A percentile compares a stretch with the other conserved stretches of the same genome.
Evolutionary conservation across 1,284 basidiomycete genomes (phyloP).

Genomic region (Ceratobasidium sp.): DNA sequence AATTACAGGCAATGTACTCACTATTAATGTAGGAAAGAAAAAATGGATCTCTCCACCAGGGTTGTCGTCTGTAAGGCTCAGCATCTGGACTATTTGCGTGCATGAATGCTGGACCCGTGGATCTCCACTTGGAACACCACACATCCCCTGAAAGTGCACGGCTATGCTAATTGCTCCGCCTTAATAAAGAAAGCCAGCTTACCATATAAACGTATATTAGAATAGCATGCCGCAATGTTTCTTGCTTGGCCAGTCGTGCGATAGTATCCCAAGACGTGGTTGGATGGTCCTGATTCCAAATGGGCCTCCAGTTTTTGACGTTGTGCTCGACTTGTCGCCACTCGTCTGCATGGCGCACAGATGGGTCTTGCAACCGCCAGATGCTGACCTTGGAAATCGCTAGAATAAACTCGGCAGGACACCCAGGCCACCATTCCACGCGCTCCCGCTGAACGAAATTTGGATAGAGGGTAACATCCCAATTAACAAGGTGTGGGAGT

Average conservation of each 20-base stretch:
- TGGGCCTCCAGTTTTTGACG: neutral
- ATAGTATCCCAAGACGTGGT: neutral
- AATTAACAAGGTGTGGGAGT: too few species aligned
- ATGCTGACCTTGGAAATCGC: neutral
- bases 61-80: neutral
- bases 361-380: neutral
- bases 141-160: neutral
- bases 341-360: too few species aligned
- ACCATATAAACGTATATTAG: constrained; percentile 23
- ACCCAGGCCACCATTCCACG: neutral
- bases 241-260: neutral
- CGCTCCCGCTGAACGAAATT: too few species aligned
- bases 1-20: neutral
- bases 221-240: neutral
- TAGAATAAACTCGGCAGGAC: neutral
- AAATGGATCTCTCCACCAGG: neutral
- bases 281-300: neutral
- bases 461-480: too few species aligned
- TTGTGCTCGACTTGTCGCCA: too few species aligned
- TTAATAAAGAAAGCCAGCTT: neutral
- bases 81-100: neutral
- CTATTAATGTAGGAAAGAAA: neutral
- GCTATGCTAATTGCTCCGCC: neutral
- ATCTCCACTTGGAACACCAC: neutral
- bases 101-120: neutral